phyloP scores from a whole-genome alignment of 2,329 filamentous ascomycete genomes.

The Fusarium annulatum region DNA sequence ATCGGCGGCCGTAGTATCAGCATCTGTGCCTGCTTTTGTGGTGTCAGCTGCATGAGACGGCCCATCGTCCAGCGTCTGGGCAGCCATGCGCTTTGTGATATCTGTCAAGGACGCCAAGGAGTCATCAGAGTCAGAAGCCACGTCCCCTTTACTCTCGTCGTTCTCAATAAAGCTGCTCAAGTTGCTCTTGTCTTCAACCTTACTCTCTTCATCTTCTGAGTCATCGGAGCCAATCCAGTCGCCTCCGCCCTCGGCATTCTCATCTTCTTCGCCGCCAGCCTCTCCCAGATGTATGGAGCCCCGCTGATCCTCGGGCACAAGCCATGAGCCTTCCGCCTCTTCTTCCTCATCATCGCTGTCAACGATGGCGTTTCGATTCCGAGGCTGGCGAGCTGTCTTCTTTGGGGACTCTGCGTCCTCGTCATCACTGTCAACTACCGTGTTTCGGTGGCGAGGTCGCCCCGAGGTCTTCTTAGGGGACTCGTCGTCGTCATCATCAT shows the following conservation, averaged over 20 bases:
- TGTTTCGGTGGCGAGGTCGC: conserved; percentile 28
- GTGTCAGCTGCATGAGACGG: conserved; percentile 29
- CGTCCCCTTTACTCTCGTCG: conserved; percentile 54
- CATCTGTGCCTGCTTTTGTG: conserved; percentile 18
- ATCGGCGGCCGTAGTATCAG: conserved; percentile 25
- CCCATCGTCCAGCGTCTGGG: conserved; percentile 50
- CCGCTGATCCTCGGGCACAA: conserved; percentile 76
- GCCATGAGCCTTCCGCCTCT: conserved; percentile 82
- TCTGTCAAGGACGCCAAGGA: conserved; percentile 51
- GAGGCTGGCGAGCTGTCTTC: conserved; percentile 50
- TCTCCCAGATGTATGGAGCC: conserved; percentile 72
- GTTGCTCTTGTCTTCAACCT: conserved; percentile 64
- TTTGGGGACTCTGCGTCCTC: conserved; percentile 29
- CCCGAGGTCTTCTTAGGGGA: conserved; percentile 26
- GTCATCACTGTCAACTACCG: conserved; percentile 33
- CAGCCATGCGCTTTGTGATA: conserved; percentile 52
- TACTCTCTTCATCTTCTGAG: conserved; percentile 66
- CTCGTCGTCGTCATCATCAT: conserved; percentile 40
- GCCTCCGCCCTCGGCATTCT: conserved; percentile 87
- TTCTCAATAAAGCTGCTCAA: conserved; percentile 67
- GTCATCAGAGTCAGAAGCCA: conserved; percentile 46
- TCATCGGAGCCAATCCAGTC: conserved; percentile 81
- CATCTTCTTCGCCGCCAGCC: conserved; percentile 86
- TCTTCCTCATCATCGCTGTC: conserved; percentile 76
- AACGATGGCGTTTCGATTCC: conserved; percentile 67